These are phyloP conservation scores for Boletus bicolor DNA, from an alignment of 768 basidiomycete genomes.

Conservation along the genomic window DNA sequence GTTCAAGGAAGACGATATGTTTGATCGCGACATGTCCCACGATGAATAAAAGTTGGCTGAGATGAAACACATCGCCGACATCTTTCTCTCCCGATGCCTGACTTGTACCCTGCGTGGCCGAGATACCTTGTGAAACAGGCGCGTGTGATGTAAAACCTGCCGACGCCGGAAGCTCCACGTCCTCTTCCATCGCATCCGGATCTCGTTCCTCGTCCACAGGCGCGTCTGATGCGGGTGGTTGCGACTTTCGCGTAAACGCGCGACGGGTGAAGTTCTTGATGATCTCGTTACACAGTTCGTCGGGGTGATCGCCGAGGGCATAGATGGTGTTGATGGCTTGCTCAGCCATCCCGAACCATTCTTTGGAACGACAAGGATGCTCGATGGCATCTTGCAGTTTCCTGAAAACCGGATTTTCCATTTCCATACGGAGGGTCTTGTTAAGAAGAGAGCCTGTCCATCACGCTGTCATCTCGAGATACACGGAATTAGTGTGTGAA, in stretches of 20 bases:
- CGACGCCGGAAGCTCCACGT: slow-evolving; percentile 31
- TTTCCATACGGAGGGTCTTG: slow-evolving; percentile 80
- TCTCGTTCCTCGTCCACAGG: slow-evolving; percentile 32
- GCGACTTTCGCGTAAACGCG: slow-evolving; percentile 52
- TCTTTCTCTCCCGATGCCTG: slow-evolving; percentile 41
- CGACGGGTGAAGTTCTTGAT: slow-evolving; percentile 77
- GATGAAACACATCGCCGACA: slow-evolving; percentile 76
- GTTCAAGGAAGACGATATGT: slow-evolving; percentile 93
- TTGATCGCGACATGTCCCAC: slow-evolving; percentile 98
- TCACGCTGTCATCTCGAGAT: not conserved
- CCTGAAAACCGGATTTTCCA: slow-evolving; percentile 82
- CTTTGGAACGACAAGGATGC: slow-evolving; percentile 74
- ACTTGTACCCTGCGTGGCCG: slow-evolving; percentile 2
- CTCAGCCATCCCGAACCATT: slow-evolving; percentile 97
- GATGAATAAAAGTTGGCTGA: slow-evolving; percentile 91
- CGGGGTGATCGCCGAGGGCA: slow-evolving; percentile 90
- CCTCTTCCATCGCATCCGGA: slow-evolving; percentile 52
- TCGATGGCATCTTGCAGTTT: slow-evolving; percentile 81
- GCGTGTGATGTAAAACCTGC: slow-evolving; percentile 17
- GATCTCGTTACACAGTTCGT: slow-evolving; percentile 72
- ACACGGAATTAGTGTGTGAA: not conserved
- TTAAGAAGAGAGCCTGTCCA: slow-evolving; percentile 77
- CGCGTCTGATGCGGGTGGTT: not conserved
- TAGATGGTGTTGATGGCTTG: slow-evolving; percentile 97
- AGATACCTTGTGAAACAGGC: slow-evolving; percentile 20